phyloP scores from a whole-genome alignment of 768 basidiomycete genomes.

The Suillus occidentalis region DNA sequence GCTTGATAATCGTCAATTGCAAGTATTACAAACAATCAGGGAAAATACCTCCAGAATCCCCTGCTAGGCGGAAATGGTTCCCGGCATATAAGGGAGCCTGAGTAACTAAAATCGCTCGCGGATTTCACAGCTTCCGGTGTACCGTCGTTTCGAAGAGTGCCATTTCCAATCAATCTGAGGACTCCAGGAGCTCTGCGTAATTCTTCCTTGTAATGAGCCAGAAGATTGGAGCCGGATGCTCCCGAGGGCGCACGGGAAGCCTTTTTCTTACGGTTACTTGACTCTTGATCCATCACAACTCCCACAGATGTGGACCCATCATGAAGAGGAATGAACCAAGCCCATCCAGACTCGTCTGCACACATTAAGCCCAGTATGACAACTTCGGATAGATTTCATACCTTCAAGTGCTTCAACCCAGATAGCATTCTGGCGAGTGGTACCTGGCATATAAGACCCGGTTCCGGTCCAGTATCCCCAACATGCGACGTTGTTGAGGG shows the following conservation, averaged over 20 bases:
- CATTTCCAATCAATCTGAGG: too few relatives aligned
- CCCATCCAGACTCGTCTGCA: constrained; percentile 54
- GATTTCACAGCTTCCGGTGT: too few relatives aligned
- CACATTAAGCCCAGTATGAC: constrained; percentile 34
- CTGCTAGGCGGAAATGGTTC: too few relatives aligned
- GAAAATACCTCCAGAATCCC: too few relatives aligned
- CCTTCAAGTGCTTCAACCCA: constrained; percentile 37
- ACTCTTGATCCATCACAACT: not conserved
- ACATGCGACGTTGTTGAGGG: constrained; percentile 33
- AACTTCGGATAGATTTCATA: constrained; percentile 3
- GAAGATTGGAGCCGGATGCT: not conserved
- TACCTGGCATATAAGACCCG: constrained; percentile 30
- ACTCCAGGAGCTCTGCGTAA: not conserved
- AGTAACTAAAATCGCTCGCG: too few relatives aligned
- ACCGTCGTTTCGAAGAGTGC: too few relatives aligned
- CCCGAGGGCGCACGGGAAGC: not conserved
- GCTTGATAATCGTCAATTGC: too few relatives aligned
- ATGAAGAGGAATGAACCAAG: constrained; percentile 56
- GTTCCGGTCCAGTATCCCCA: constrained; percentile 39
- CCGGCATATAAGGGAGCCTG: too few relatives aligned
- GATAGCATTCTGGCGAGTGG: constrained; percentile 33
- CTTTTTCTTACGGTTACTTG: not conserved
- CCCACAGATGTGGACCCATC: constrained; percentile 27
- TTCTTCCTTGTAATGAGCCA: not conserved
- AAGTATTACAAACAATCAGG: too few relatives aligned